Evolutionary conservation across 345 rosid genomes (phyloP), one percentile per base, ranked within the genome.

Genomic region (Eucalyptus sp.): DNA sequence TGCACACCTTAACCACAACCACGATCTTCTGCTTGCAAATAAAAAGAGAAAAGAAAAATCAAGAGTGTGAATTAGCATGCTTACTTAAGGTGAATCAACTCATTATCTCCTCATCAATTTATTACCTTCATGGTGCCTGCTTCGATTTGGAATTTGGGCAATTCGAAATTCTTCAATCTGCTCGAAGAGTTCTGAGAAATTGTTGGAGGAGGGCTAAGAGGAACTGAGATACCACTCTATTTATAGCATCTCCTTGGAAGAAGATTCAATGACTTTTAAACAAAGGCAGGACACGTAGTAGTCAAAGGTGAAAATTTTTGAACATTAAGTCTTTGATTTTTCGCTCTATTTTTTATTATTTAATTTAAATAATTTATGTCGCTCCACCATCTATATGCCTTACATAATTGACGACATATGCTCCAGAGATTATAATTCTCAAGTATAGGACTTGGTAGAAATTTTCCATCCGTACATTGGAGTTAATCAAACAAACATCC

Each of bases 241-340:
- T 68, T 68, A 17, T 68, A 68, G 24, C 25, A 7, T 33, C 25
- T 33, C 80, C 44, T 17, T 33, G 13, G 80, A 33, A 68, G 24
- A 68, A 17, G 25, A 33, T 17, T 68, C 24, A 18, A 31, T 31
- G 11, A 68, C 1, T 68, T 56, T 9, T 31, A 15, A 68, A 68
- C 22, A 16, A 31, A 68, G 43, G 80, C 22, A 15, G 43, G 43
- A 16, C 43, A 68, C 20, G 1, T 0, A 8, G 79, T 68, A 9
- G 43, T 64, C 76, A n/a, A 7, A n/a, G 0, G 37, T 64, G 18
- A 8, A 68, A 31, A 0, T 68, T 68, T 17, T 4, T 31, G 0
- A 68, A 68, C 37, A 29, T 29, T 64, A 64, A 14, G 71, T 64
- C 71, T 64, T 64, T 29, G 37, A 0, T 1, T 29, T 64, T 64